A percentile compares a stretch with the other conserved stretches of the same genome.
Conservation (phyloP, 257 asterid genomes). For the Paulownia fortunei region DNA sequence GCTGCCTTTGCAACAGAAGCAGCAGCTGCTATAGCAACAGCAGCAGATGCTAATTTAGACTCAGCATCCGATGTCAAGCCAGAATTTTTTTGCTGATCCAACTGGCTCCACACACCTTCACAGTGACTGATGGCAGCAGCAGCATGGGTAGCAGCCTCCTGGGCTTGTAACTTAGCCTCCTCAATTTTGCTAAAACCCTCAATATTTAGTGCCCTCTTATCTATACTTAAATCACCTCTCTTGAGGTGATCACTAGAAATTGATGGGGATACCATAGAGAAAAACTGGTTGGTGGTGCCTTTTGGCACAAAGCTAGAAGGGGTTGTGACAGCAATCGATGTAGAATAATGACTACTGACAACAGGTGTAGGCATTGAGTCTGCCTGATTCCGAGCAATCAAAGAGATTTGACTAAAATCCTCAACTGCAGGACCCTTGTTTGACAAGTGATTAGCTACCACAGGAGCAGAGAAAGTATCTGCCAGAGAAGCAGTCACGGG, state of each 20-base stretch:
- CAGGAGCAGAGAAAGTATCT: conserved; percentile 51
- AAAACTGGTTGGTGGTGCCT: conserved; percentile 48
- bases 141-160: conserved; percentile 84
- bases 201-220: conserved; percentile 47
- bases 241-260: conserved; percentile 50
- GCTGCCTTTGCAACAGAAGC: conserved; percentile 98
- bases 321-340: conserved; percentile 66
- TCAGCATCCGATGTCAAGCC: conserved; percentile 68
- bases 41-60: conserved; percentile 84
- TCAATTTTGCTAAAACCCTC: conserved; percentile 67
- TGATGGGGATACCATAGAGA: conserved; percentile 42
- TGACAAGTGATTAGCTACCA: conserved; percentile 42
- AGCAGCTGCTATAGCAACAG: conserved; percentile 92
- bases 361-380: conserved; percentile 47
- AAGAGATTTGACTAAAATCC: conserved; percentile 51
- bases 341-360: conserved; percentile 56
- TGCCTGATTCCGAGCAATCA: conserved; percentile 50
- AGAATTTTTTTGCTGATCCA: conserved; percentile 64
- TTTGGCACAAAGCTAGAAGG: conserved; percentile 54
- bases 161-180: conserved; percentile 87
- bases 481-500: conserved; percentile 45
- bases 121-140: conserved; percentile 76
- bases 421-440: conserved; percentile 49
- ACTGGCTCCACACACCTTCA: conserved; percentile 79
- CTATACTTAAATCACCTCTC: conserved; percentile 46